These are phyloP conservation scores for Leccinum obscurum DNA, from an alignment of 768 basidiomycete genomes.

Conservation along the genomic window DNA sequence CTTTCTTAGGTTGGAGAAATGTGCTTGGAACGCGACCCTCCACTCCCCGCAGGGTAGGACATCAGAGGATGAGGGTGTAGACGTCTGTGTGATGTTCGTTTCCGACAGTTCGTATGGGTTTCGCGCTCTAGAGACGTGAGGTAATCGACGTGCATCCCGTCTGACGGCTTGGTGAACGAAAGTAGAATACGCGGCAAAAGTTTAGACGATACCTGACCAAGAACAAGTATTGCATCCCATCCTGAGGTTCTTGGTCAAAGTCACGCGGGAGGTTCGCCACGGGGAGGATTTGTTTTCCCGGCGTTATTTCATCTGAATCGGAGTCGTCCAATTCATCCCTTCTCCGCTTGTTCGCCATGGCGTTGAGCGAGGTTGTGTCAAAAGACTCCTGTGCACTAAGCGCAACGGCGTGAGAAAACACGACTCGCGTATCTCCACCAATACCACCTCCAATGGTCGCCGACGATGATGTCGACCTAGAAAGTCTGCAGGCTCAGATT, in stretches of 20 bases:
- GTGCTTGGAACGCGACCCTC: slow-evolving; percentile 55
- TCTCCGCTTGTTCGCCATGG: slow-evolving; percentile 53
- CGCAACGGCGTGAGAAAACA: slow-evolving; percentile 23
- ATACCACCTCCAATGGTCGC: slow-evolving; percentile 22
- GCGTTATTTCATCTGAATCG: slow-evolving; percentile 60
- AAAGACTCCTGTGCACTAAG: not conserved
- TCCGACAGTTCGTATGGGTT: slow-evolving; percentile 65
- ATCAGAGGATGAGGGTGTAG: slow-evolving; percentile 26
- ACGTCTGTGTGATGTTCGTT: slow-evolving; percentile 20
- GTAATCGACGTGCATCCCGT: slow-evolving; percentile 68
- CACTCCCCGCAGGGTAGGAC: slow-evolving; percentile 67
- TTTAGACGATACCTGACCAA: slow-evolving; percentile 60
- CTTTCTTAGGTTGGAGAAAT: slow-evolving; percentile 67
- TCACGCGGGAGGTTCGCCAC: slow-evolving; percentile 77
- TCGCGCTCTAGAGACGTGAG: slow-evolving; percentile 58
- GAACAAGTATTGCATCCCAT: slow-evolving; percentile 82
- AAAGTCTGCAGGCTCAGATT: slow-evolving; percentile 78
- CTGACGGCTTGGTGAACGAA: slow-evolving; percentile 38
- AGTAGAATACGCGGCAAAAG: not conserved
- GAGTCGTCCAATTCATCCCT: slow-evolving; percentile 48
- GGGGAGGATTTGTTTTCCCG: slow-evolving; percentile 73
- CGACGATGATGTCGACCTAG: slow-evolving; percentile 63
- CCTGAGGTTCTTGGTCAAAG: slow-evolving; percentile 62
- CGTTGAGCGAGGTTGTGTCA: not conserved
- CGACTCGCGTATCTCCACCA: not conserved